Base-by-base conservation (phyloP, 108 stramenopile genomes). In the Cylindrotheca fusiformis region DNA sequence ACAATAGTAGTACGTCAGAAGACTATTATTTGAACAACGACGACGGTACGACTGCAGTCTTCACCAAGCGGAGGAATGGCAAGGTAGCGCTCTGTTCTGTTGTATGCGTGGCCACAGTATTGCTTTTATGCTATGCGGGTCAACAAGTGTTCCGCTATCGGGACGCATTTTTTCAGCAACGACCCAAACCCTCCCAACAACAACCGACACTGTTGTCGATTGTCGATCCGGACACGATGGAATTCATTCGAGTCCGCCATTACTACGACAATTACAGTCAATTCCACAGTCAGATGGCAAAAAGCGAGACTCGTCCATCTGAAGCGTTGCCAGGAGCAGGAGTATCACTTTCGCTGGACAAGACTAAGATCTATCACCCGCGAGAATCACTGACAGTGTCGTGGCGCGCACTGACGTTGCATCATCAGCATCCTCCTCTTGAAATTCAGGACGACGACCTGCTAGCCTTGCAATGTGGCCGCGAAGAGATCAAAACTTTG, bases 121-220 rank as follows among this genome's bases (percentile, higher is more conserved):
- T n/a, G n/a, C n/a, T n/a, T n/a, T n/a, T n/a, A n/a, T n/a, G n/a
- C n/a, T n/a, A n/a, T n/a, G n/a, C n/a, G n/a, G n/a, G n/a, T n/a
- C n/a, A n/a, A n/a, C n/a, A n/a, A n/a, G n/a, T n/a, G n/a, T n/a
- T n/a, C n/a, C n/a, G n/a, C n/a, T n/a, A n/a, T n/a, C n/a, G n/a
- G n/a, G n/a, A n/a, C n/a, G n/a, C n/a, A n/a, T n/a, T n/a, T n/a
- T n/a, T n/a, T n/a, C n/a, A n/a, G n/a, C n/a, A n/a, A n/a, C n/a
- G n/a, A n/a, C n/a, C n/a, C n/a, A n/a, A n/a, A n/a, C n/a, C n/a
- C n/a, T n/a, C n/a, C 36, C 36, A 41, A 6, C 36, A 41, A 41
- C 36, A 41, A 14, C 69, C 73, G 27, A 75, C 81, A 0, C 32
- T 77, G 19, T 59, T 81, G 3, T 51, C 52, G 4, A 14, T 81